Base-by-base conservation (phyloP, 225 moss, liverwort and hornwort genomes). In the Pseudoscleropodium purum region DNA sequence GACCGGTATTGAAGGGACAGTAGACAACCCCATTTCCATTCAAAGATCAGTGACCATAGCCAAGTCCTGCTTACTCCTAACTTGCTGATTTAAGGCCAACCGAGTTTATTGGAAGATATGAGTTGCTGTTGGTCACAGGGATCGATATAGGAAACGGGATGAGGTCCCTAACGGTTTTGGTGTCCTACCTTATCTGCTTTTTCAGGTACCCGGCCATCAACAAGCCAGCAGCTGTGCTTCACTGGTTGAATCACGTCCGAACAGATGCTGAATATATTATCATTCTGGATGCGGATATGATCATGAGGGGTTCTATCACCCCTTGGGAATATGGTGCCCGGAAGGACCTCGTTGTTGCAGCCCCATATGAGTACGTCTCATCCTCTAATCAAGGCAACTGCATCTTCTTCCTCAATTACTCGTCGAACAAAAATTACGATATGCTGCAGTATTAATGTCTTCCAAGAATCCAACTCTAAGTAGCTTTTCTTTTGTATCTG, bases 141-240 rank as follows among this genome's bases (percentile, higher is more conserved):
- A 29, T 64, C 52, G n/a, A 63, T 86, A 18, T 34, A 33, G 74
- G 74, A 85, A 85, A 61, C 61, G 85, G 21, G 75, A 85, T 74
- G 34, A 60, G 24, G 23, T 73, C 21, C 15, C 39, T 75, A 75
- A 73, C 36, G 47, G 36, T 33, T 85, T 85, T 18, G 36, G 36
- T 74, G 60, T 73, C 72, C 73, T 72, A 49, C 39, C 43, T 34
- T 24, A 21, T 61, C 17, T 75, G 34, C 34, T 61, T 34, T 85
- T 85, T 74, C 93, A 99, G 98, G 94, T 99, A 99, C 89, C 96
- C 99, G 66, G 99, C 99, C 90, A 96, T 97, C 86, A 99, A 99
- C 90, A 99, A 99, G 92, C 99, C 99, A 70, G 99, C 97, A 89
- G 96, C 94, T 88, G 96, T 99, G 77, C 91, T 96, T 75, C 99